Evolutionary conservation across 352 stramenopile species (phyloP), one percentile per base, ranked within the genome.

Genomic region (Nothophytophthora sp.): DNA sequence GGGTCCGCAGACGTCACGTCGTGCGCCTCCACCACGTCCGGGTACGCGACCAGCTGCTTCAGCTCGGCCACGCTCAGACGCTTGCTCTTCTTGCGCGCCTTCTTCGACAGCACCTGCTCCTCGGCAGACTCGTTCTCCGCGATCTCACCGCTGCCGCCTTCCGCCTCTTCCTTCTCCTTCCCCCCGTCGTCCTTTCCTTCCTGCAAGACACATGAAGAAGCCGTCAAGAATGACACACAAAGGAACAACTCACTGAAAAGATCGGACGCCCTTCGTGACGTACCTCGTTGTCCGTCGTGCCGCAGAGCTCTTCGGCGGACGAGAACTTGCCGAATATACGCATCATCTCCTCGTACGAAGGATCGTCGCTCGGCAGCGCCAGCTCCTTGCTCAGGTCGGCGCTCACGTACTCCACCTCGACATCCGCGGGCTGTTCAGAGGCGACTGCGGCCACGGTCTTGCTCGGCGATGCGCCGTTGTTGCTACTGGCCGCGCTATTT

Each of bases 1-100:
- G 97, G 96, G 70, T 99, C 96, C 3, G 85, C 72, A 5, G 97
- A 93, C 24, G 96, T 99, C 29, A 99, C 85, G 70, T 99, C 97
- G 69, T 99, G 96, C 2, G 81, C 80, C 67, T 99, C 97, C 4
- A 99, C 96, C 11, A 99, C 84, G 60, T 98, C 95, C 0, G 95
- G 90, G 57, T 88, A 86, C 27, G 67, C 50, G 7, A 98, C 91
- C n/a, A 97, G 67, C 62, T 97, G 89, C 75, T 99, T 99, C 10
- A 99, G 78, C 69, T 98, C 86, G 0, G 97, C 95, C 5, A 99
- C 91, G 22, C 88, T 95, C 4, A 99, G 78, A 2, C 96, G 86
- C 36, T 90, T 90, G 51, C 96, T 77, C 66, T 97, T 89, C 63
- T 98, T 98, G 45, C 91, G 76, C 63, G 98, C 91, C 48, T 97